These are phyloP conservation scores for Dovyalis caffra DNA, from an alignment of 345 rosid species.

Conservation along the genomic window DNA sequence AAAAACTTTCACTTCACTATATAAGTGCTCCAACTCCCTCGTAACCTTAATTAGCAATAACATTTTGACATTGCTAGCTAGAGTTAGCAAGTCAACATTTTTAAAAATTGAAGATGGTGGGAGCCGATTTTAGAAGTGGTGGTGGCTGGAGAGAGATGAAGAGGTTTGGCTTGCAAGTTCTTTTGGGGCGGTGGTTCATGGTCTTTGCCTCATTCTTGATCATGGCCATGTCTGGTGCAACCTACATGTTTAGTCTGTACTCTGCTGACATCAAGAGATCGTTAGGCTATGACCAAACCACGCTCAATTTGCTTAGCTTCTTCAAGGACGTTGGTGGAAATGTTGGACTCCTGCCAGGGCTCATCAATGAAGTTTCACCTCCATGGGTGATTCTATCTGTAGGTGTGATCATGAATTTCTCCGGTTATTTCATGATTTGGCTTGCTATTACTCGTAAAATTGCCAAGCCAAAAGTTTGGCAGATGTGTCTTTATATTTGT, in stretches of 20 bases:
- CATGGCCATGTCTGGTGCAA: constrained; percentile 18
- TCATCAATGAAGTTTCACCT: constrained; percentile 18
- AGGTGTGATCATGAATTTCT: constrained; percentile 27
- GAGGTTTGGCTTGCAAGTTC: constrained; percentile 16
- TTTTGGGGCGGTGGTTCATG: constrained; percentile 21
- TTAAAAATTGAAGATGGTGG: background rate
- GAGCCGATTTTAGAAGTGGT: background rate
- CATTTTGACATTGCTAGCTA: background rate
- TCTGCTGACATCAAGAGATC: constrained; percentile 14
- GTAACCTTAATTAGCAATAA: background rate
- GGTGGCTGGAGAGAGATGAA: constrained; percentile 5
- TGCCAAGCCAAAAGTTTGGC: constrained; percentile 21
- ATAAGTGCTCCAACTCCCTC: too few species aligned
- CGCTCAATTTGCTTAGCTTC: constrained; percentile 17
- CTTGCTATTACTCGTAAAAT: constrained; percentile 12
- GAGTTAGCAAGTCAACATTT: background rate
- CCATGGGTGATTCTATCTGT: constrained; percentile 25
- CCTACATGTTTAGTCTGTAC: constrained; percentile 22
- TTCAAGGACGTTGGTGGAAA: constrained; percentile 24
- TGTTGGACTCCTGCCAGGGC: constrained; percentile 13
- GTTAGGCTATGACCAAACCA: constrained; percentile 17
- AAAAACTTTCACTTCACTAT: too few species aligned
- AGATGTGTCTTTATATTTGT: constrained; percentile 25
- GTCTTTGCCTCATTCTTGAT: constrained; percentile 18
- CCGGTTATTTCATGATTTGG: constrained; percentile 28